Percentiles rank a stretch among this genome's conserved stretches.
Conservation (phyloP, 2,329 filamentous ascomycete species). For the Aspergillus eucalypticola region DNA sequence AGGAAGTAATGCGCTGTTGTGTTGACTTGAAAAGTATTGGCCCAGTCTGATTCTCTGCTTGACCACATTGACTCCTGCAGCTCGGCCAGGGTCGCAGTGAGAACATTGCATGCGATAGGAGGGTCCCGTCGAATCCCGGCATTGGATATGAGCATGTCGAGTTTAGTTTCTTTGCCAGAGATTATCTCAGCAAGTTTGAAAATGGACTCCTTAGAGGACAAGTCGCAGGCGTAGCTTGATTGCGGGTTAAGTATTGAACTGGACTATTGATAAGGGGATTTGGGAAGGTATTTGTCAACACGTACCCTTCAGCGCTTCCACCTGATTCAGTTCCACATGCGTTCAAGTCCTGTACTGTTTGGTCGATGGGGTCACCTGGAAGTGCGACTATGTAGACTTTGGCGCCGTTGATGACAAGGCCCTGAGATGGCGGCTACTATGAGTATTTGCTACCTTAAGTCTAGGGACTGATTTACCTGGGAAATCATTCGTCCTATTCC, state of each 20-base stretch:
- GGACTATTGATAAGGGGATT: neutral
- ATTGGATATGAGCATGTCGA: conserved; percentile 54
- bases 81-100: conserved; percentile 44
- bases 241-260: neutral
- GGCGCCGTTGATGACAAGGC: conserved; percentile 49
- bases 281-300: neutral
- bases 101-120: conserved; percentile 45
- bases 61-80: conserved; percentile 53
- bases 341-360: conserved; percentile 43
- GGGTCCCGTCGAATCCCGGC: conserved; percentile 53
- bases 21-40: conserved; percentile 50
- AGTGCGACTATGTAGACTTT: conserved; percentile 49
- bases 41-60: conserved; percentile 46
- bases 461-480: conserved; percentile 31
- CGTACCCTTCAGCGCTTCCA: conserved; percentile 44
- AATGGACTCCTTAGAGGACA: conserved; percentile 44
- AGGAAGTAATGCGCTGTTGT: conserved; percentile 55
- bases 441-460: neutral
- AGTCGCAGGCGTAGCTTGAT: conserved; percentile 7
- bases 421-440: conserved; percentile 28
- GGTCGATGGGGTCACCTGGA: conserved; percentile 44
- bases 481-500: conserved; percentile 52
- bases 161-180: conserved; percentile 38
- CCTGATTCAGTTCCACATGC: conserved; percentile 38
- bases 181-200: conserved; percentile 34